phyloP scores from a whole-genome alignment of 352 stramenopile genomes.

The Peronospora tabacina region DNA sequence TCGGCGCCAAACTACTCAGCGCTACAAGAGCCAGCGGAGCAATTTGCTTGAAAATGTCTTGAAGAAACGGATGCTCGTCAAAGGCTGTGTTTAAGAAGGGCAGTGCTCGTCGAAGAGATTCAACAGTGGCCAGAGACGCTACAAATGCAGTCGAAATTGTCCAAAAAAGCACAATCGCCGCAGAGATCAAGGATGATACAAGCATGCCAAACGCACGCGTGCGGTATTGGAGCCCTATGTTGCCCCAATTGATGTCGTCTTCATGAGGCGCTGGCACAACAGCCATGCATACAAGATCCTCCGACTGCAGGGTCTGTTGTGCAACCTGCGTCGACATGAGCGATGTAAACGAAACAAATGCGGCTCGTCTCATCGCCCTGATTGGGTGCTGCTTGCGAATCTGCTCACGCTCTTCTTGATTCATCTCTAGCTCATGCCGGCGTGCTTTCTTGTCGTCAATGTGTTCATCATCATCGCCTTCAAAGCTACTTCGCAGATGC shows the following conservation, averaged over 20 bases:
- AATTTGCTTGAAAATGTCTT: constrained; percentile 64
- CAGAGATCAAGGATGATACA: constrained; percentile 45
- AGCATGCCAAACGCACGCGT: constrained; percentile 44
- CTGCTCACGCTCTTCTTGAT: constrained; percentile 41
- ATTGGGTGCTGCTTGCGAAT: constrained; percentile 44
- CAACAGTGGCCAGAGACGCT: constrained; percentile 56
- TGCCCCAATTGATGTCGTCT: constrained; percentile 79
- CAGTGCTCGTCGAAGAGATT: constrained; percentile 49
- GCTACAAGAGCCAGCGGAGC: constrained; percentile 51
- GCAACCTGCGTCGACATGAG: constrained; percentile 62
- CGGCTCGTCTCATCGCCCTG: constrained; percentile 52
- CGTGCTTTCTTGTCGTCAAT: constrained; percentile 31
- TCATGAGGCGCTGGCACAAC: no score
- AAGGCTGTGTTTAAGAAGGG: constrained; percentile 66
- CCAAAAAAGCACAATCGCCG: constrained; percentile 70
- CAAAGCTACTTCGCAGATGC: constrained; percentile 18
- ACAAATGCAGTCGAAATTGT: constrained; percentile 77
- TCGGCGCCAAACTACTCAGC: constrained; percentile 49
- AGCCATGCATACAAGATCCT: constrained; percentile 46
- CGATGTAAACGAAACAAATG: constrained; percentile 74
- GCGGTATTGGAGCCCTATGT: constrained; percentile 51
- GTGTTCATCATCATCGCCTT: constrained; percentile 18
- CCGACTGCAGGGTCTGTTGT: constrained; percentile 59
- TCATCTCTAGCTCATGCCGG: constrained; percentile 34
- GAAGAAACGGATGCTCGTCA: constrained; percentile 47